Conservation (phyloP, 2,329 filamentous ascomycete species). For the Sporothrix curviconia region DNA sequence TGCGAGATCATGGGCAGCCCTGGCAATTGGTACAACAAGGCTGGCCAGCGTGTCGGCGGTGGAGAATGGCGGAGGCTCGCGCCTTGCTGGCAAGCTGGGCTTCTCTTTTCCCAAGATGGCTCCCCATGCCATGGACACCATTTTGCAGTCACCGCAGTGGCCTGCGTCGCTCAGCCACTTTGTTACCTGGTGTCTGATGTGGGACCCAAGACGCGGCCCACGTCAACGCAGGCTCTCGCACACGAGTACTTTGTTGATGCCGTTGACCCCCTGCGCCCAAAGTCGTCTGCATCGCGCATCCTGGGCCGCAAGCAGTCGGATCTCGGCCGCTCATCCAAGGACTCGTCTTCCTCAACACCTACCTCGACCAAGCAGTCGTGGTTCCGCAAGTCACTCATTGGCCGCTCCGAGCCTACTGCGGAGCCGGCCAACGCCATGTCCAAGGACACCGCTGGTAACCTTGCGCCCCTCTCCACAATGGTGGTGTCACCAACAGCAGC, state of each 20-base stretch:
- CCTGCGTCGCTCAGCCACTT: slow-evolving; percentile 81
- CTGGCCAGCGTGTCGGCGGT: slow-evolving; percentile 77
- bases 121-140: slow-evolving; percentile 91
- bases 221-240: slow-evolving; percentile 84
- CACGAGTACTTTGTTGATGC: slow-evolving; percentile 95
- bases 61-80: slow-evolving; percentile 91
- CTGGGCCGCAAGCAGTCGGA: slow-evolving; percentile 88
- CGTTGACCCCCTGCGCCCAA: slow-evolving; percentile 84
- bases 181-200: slow-evolving; percentile 98
- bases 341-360: slow-evolving; percentile 49
- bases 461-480: not conserved
- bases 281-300: slow-evolving; percentile 77
- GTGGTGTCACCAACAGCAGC: not conserved
- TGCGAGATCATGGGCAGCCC: slow-evolving; percentile 99
- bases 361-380: slow-evolving; percentile 82
- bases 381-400: slow-evolving; percentile 93
- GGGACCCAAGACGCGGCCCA: slow-evolving; percentile 93
- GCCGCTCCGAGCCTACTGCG: slow-evolving; percentile 58
- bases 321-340: slow-evolving; percentile 61
- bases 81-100: slow-evolving; percentile 88
- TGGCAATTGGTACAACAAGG: slow-evolving; percentile 95
- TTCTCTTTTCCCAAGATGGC: slow-evolving; percentile 99
- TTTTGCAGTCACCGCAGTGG: slow-evolving; percentile 87
- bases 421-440: slow-evolving; percentile 31
- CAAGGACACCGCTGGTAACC: slow-evolving; percentile 6